Evolutionary conservation across 352 stramenopile species (phyloP), one percentile per base, ranked within the genome.

Genomic region (Globisporangium mamillatum): DNA sequence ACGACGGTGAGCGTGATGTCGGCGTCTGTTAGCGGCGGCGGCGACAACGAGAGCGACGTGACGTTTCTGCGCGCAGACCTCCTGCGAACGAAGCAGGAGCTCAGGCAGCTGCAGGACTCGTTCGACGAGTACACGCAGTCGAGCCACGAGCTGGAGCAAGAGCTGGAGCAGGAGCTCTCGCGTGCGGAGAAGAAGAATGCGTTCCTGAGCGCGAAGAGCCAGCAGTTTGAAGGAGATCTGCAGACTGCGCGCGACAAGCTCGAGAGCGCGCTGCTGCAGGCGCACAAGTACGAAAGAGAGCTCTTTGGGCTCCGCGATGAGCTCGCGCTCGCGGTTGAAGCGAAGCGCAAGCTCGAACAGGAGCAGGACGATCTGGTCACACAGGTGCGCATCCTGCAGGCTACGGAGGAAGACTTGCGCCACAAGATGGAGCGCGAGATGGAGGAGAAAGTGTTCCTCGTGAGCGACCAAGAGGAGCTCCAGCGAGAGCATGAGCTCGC

Each of bases 351-450:
- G 41, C 73, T 92, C 0, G 86, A 93, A 64, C 83, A 92, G 68
- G 80, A 95, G 48, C 76, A 91, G 46, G 88, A 95, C 64, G 86
- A 93, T 20, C 67, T 94, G 32, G 70, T 84, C 60, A 95, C 88
- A 14, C 86, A 94, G 66, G 85, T 95, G 63, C 88, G 88, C 64
- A 88, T 95, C 18, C 68, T 95, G 50, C 79, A 91, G 66, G 88
- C 88, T 25, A 94, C 88, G 0, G 87, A 93, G 52, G 79, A 76
- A 9, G 88, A 95, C 70, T 62, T 95, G 59, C 74, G 76, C 14
- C 86, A 95, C 78, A 88, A 91, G 55, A 86, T 95, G 74, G 88
- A 95, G 75, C 82, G 86, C 8, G 88, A 93, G 73, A 91, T 92
- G 63, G 88, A 95, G 68, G 86, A 95, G 58, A 93, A 92, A 69